Conservation (phyloP, 1,284 basidiomycete species). For the Melampsora larici-populina region DNA sequence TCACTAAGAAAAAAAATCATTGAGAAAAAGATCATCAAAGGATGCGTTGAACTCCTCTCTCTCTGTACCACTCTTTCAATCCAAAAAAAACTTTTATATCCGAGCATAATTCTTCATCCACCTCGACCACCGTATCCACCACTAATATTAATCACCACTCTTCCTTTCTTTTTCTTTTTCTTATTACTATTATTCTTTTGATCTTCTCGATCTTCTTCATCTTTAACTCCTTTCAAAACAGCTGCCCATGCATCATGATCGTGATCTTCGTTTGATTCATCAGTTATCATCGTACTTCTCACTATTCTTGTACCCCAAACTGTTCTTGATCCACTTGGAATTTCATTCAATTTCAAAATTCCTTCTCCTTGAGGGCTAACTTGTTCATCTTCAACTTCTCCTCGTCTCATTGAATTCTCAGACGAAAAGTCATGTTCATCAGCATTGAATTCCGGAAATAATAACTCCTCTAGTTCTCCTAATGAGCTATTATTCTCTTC, state of each 20-base stretch:
- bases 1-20: too few relatives aligned
- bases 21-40: too few relatives aligned
- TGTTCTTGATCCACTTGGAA: conserved; percentile 35
- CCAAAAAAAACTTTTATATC: too few relatives aligned
- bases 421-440: background rate
- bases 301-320: conserved; percentile 32
- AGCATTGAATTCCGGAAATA: background rate
- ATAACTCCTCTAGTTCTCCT: background rate
- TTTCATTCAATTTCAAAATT: background rate
- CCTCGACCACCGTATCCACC: background rate
- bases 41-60: too few relatives aligned
- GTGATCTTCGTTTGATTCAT: background rate
- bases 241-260: background rate
- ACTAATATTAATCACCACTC: conserved; percentile 3
- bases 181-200: background rate
- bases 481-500: conserved; percentile 3
- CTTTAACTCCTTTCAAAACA: background rate
- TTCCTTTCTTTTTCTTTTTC: conserved; percentile 9
- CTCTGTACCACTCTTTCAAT: too few relatives aligned
- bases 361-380: background rate
- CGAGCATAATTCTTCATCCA: background rate
- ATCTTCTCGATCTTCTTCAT: background rate
- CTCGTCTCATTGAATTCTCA: background rate
- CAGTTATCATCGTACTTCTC: background rate
- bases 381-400: background rate